Conservation (phyloP, 148 eudicot genomes). For the Camellia japonica region DNA sequence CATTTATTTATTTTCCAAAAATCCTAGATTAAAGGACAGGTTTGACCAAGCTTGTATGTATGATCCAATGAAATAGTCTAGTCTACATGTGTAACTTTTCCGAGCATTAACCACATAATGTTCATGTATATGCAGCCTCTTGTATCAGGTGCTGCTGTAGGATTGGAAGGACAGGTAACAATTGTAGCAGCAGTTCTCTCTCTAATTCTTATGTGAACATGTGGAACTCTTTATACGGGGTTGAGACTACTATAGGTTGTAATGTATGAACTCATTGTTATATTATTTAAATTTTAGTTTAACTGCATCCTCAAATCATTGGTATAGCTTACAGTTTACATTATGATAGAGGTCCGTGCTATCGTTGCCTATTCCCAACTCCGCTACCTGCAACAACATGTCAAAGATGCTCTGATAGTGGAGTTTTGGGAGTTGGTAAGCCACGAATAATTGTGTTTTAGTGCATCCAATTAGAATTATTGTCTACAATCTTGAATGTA, state of each 20-base stretch:
- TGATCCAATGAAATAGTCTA: neutral
- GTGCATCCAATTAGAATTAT: neutral
- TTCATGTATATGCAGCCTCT: conserved; percentile 74
- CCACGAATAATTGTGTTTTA: neutral
- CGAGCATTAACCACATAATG: conserved; percentile 2
- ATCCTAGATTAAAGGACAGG: neutral
- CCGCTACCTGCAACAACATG: conserved; percentile 91
- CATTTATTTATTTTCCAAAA: neutral
- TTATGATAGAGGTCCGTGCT: conserved; percentile 96
- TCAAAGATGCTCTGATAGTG: conserved; percentile 96
- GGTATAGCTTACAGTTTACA: conserved; percentile 86
- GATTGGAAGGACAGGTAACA: conserved; percentile 94
- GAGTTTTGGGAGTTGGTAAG: conserved; percentile 97
- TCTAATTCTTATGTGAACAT: neutral
- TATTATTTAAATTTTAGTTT: conserved; percentile 7
- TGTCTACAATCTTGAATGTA: neutral
- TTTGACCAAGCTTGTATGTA: neutral
- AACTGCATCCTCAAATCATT: conserved; percentile 13
- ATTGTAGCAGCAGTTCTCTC: neutral
- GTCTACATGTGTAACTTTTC: neutral
- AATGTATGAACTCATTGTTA: neutral
- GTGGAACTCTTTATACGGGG: neutral
- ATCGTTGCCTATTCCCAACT: conserved; percentile 89
- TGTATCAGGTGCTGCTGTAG: conserved; percentile 97
- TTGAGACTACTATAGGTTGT: conserved; percentile 3